Evolutionary conservation across 2,329 filamentous ascomycete species (phyloP).

Genomic region (Trichoderma hamatum): DNA sequence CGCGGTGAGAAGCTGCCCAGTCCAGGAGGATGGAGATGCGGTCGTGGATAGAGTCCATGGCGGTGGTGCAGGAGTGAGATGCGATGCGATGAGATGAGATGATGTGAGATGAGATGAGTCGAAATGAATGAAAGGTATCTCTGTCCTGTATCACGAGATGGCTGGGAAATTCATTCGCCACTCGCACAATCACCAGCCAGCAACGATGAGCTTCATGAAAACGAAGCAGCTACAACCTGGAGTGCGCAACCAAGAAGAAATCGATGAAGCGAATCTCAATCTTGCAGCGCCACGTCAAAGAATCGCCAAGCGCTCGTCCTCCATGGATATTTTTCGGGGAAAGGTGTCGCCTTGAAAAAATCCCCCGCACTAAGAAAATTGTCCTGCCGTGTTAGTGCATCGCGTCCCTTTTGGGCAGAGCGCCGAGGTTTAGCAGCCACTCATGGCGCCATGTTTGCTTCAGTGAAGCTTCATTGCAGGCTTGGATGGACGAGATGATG

Average conservation of each 20-base stretch:
- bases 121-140: not conserved
- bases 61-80: not conserved
- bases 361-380: slow-evolving; percentile 16
- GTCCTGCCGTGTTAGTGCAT: not conserved
- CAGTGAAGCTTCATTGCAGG: not conserved
- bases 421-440: not conserved
- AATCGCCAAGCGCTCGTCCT: not conserved
- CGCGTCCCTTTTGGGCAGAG: not conserved
- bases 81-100: not conserved
- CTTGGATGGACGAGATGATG: not conserved
- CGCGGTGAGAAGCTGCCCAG: slow-evolving; percentile 54
- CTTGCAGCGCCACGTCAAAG: not conserved
- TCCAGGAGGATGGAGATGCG: slow-evolving; percentile 44
- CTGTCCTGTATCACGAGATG: not conserved
- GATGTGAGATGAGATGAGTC: slow-evolving; percentile 1
- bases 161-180: not conserved
- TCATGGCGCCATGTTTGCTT: not conserved
- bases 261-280: not conserved
- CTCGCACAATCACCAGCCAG: not conserved
- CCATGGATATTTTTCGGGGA: not conserved
- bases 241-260: not conserved
- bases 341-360: not conserved
- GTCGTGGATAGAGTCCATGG: slow-evolving; percentile 25
- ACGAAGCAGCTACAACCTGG: not conserved
- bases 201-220: not conserved